Evolutionary conservation across 352 stramenopile genomes (phyloP), one percentile per base, ranked within the genome.

Genomic region (Phytophthora pinifolia): DNA sequence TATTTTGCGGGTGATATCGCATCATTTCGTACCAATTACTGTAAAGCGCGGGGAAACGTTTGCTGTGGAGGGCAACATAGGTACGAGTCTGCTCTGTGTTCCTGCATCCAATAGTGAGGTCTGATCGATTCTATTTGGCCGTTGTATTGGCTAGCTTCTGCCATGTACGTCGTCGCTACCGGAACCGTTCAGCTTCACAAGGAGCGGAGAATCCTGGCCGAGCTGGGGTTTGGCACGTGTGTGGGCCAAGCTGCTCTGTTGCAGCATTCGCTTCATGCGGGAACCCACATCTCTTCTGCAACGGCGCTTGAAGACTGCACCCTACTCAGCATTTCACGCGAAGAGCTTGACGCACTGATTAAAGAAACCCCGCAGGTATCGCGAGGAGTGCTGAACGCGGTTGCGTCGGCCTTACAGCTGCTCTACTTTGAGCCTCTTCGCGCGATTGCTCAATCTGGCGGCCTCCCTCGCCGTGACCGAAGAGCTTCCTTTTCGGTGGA

Each of bases 181-280:
- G 84, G 84, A 2, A 79, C 66, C 2, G 79, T 94, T 20, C 82
- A 94, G 48, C 72, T 92, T 13, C 84, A 94, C 54, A 92, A 92
- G 44, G 62, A 92, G 32, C 67, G 67, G 18, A 68, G 72, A 2
- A 75, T 92, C 34, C 50, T 94, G 1, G 72, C 82, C 0, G 79
- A 88, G 18, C 57, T 92, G 25, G 69, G 73, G 0, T 81, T 86
- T 54, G 84, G 84, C 36, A 76, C 82, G 27, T 94, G 84, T 48
- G 72, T 94, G 18, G 84, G 84, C 0, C 82, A 94, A 66, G 75
- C 83, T 8, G 84, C 85, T 29, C 35, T 93, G 29, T 50, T 93
- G 9, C 76, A 81, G 17, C 70, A 87, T 42, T 83, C 72, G 6
- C 61, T 79, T 20, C 70, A 89, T 54, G 76, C 80, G 22, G 85